Evolutionary conservation across 2,329 filamentous ascomycete species (phyloP).

Genomic region (Pseudomassariella vexata): DNA sequence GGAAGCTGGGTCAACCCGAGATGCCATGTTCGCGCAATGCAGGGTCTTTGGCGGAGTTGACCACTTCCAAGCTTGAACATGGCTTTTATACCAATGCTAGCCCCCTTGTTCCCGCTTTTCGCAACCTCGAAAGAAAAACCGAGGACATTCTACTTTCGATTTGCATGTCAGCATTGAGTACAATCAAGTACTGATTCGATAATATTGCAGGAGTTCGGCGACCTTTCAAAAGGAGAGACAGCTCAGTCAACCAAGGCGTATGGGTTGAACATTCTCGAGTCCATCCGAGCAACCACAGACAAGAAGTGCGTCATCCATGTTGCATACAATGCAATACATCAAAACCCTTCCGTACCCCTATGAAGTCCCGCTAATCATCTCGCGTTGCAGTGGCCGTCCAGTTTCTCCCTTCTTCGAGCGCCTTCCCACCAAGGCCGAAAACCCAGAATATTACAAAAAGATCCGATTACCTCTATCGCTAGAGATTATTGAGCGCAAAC

Average conservation of each 20-base stretch:
- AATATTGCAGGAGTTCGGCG: conserved; percentile 35
- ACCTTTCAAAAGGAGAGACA: conserved; percentile 53
- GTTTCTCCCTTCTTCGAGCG: conserved; percentile 72
- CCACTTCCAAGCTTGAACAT: too few relatives aligned
- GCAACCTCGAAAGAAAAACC: conserved; percentile 10
- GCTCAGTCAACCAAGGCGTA: conserved; percentile 63
- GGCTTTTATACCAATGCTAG: conserved; percentile 3
- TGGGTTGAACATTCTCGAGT: conserved; percentile 68
- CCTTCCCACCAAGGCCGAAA: conserved; percentile 57
- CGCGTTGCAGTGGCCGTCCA: conserved; percentile 54
- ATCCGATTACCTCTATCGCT: conserved; percentile 77
- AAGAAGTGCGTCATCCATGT: conserved; percentile 76
- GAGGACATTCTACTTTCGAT: too few relatives aligned
- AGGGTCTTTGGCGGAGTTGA: too few relatives aligned
- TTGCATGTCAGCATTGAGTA: conserved; percentile 7
- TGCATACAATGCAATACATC: too few relatives aligned
- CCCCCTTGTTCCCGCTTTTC: conserved; percentile 6
- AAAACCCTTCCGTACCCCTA: background rate
- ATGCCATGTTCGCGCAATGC: too few relatives aligned
- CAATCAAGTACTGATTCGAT: too few relatives aligned
- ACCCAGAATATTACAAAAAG: conserved; percentile 71
- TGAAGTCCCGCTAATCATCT: background rate
- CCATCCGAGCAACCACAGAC: conserved; percentile 70
- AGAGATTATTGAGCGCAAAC: conserved; percentile 68
- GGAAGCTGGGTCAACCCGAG: too few relatives aligned